Conservation (phyloP, 2,329 filamentous ascomycete genomes). For the Monosporascus sp. region DNA sequence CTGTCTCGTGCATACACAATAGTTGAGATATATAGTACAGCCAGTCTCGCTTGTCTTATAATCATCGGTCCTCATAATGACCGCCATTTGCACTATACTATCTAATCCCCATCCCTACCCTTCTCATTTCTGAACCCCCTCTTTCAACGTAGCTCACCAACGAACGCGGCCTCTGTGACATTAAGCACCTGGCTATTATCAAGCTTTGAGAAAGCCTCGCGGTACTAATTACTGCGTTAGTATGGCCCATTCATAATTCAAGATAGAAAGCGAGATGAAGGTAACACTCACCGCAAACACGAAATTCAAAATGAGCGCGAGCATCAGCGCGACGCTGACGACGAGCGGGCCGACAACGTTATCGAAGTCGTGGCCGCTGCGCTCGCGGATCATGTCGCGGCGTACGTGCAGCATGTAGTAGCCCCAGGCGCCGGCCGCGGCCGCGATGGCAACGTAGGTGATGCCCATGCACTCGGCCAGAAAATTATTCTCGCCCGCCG, state of each 20-base stretch:
- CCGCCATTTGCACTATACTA: no score
- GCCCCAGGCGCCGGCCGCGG: constrained; percentile 83
- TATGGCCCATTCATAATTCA: constrained; percentile 19
- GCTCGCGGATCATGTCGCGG: constrained; percentile 70
- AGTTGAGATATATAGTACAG: no score
- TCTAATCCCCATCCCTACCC: no score
- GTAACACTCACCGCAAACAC: constrained; percentile 64
- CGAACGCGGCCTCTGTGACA: constrained; percentile 14
- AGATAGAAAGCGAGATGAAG: neutral
- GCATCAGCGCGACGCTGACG: constrained; percentile 71
- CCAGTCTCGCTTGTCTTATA: no score
- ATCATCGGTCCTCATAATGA: no score
- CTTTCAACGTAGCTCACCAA: constrained; percentile 14
- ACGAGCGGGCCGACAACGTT: constrained; percentile 79
- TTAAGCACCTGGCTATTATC: constrained; percentile 11
- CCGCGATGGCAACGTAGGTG: constrained; percentile 73
- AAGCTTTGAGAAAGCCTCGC: constrained; percentile 21
- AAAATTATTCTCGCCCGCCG: constrained; percentile 67
- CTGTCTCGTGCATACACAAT: no score
- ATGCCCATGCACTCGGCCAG: constrained; percentile 75
- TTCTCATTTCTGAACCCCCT: no score
- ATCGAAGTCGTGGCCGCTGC: constrained; percentile 91
- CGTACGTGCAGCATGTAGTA: constrained; percentile 76
- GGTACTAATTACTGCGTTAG: constrained; percentile 27
- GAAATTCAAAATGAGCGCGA: constrained; percentile 82